Conservation (phyloP, 1,284 basidiomycete genomes). For the Megacollybia platyphylla region DNA sequence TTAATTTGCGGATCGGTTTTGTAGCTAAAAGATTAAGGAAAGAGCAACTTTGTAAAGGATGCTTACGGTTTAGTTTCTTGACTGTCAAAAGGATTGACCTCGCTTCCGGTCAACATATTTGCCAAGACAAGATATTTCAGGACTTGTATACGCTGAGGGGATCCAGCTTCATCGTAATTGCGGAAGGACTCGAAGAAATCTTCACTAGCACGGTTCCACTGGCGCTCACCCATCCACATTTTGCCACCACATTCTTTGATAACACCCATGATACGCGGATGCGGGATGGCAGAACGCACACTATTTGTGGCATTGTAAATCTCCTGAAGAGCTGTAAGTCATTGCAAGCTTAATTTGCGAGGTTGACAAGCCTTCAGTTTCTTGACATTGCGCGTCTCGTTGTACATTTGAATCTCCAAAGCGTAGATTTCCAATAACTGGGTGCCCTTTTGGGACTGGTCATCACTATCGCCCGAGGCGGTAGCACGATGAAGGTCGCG, state of each 20-base stretch:
- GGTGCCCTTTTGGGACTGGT: conserved; percentile 82
- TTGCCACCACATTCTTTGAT: conserved; percentile 99
- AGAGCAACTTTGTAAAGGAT: neutral
- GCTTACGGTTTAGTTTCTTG: conserved; percentile 96
- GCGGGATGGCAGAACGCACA: conserved; percentile 94
- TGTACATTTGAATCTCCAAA: conserved; percentile 99
- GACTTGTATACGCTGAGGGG: conserved; percentile 92
- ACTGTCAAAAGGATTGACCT: conserved; percentile 98
- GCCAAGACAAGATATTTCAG: conserved; percentile 97
- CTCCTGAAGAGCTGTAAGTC: conserved; percentile 39
- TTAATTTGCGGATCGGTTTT: conserved; percentile 94
- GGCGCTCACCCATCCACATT: conserved; percentile 99
- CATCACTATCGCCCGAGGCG: conserved; percentile 55
- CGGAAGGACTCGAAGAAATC: conserved; percentile 99
- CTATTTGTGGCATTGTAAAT: conserved; percentile 93
- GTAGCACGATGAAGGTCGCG: conserved; percentile 63
- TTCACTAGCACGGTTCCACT: conserved; percentile 94
- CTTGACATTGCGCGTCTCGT: conserved; percentile 89
- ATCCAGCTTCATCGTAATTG: conserved; percentile 97
- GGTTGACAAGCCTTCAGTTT: conserved; percentile 68
- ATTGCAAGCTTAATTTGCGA: neutral
- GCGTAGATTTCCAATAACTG: conserved; percentile 97
- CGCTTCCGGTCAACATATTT: conserved; percentile 96
- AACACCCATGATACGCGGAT: conserved; percentile 97
- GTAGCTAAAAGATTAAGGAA: conserved; percentile 44